These are phyloP conservation scores for Talaromyces borbonicus DNA, from an alignment of 495 filamentous ascomycete genomes.

Conservation along the genomic window DNA sequence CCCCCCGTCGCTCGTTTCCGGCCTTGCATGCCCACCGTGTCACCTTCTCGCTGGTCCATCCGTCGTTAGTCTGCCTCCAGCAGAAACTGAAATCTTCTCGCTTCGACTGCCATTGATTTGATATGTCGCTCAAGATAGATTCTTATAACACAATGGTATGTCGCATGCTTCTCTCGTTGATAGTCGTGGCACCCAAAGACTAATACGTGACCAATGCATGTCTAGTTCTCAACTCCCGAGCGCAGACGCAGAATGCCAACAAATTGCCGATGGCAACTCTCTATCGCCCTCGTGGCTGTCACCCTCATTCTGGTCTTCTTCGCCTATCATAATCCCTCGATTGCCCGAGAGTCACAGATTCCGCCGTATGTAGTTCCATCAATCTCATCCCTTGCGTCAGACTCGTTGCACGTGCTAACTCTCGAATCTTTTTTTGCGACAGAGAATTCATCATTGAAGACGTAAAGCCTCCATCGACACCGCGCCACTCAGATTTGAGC, in stretches of 20 bases:
- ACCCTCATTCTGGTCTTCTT: neutral
- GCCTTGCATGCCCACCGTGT: too few relatives aligned
- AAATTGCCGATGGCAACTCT: constrained; percentile 3
- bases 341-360: constrained; percentile 1
- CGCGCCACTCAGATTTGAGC: neutral
- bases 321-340: neutral
- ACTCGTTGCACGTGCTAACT: neutral
- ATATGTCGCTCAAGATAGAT: too few relatives aligned
- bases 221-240: constrained; percentile 1
- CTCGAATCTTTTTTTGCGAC: neutral
- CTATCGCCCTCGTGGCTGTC: neutral
- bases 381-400: constrained; percentile 1
- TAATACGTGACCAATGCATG: neutral
- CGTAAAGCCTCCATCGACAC: neutral
- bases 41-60: too few relatives aligned
- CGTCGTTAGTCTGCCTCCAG: too few relatives aligned
- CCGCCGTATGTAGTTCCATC: neutral
- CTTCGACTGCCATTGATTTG: too few relatives aligned
- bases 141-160: too few relatives aligned
- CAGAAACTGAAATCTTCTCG: neutral
- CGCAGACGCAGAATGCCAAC: constrained; percentile 3
- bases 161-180: neutral
- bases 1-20: too few relatives aligned
- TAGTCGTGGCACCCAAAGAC: neutral
- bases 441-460: constrained; percentile 1